A percentile compares a stretch with the other conserved stretches of the same genome.
Evolutionary conservation across 108 stramenopile species (phyloP).

Genomic region (Aureococcus anophagefferens): DNA sequence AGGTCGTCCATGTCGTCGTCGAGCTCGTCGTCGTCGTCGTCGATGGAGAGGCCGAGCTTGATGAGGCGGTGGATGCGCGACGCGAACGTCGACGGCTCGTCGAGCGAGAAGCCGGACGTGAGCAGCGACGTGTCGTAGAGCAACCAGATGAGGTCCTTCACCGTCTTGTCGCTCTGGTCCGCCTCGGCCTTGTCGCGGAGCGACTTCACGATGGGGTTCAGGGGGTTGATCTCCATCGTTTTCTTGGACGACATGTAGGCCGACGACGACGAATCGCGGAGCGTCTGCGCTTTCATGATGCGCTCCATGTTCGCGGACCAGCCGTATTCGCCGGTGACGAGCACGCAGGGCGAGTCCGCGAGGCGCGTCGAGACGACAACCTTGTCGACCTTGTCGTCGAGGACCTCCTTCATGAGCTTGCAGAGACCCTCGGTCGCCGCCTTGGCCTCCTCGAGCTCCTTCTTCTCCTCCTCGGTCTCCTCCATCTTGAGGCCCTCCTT

Average conservation of each 20-base stretch:
- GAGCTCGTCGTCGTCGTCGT: constrained; percentile 87
- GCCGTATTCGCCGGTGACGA: constrained; percentile 99
- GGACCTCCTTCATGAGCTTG: constrained; percentile 99
- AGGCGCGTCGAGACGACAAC: constrained; percentile 97
- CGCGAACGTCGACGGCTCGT: constrained; percentile 98
- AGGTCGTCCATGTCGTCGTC: constrained; percentile 83
- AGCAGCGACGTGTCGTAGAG: constrained; percentile 97
- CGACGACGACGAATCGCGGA: constrained; percentile 91
- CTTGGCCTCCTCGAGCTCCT: constrained; percentile 96
- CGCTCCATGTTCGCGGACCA: constrained; percentile 99
- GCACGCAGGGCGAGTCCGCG: constrained; percentile 93
- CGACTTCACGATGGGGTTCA: constrained; percentile 92
- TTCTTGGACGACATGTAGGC: constrained; percentile 99
- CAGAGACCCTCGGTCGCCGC: constrained; percentile 89
- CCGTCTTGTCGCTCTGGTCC: constrained; percentile 97
- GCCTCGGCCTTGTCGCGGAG: constrained; percentile 98
- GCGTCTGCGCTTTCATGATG: constrained; percentile 99
- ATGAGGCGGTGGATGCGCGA: constrained; percentile 98
- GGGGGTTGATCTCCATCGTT: constrained; percentile 99
- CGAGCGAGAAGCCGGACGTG: constrained; percentile 95
- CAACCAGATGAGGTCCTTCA: constrained; percentile 99
- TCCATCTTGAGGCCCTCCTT: constrained; percentile 93
- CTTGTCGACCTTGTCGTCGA: constrained; percentile 99
- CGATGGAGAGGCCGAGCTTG: constrained; percentile 96
- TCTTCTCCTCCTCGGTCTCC: constrained; percentile 96